These are phyloP conservation scores for Talaromyces nanjingensis DNA, from an alignment of 495 filamentous ascomycete genomes.

Conservation along the genomic window DNA sequence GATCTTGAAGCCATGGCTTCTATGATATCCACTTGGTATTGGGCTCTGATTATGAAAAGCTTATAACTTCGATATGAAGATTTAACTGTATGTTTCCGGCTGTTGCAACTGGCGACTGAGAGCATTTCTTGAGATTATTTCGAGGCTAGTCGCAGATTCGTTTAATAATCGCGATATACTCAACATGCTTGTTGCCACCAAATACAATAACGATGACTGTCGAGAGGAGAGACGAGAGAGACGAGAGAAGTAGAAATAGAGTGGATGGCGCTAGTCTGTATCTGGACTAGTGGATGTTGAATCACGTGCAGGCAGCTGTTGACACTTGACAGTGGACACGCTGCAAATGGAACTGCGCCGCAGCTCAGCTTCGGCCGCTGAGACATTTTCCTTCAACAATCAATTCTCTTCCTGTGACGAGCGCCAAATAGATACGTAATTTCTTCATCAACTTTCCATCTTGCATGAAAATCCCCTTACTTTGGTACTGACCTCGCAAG, in stretches of 20 bases:
- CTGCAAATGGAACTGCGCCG: not conserved
- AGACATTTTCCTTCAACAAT: not conserved
- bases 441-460: not conserved
- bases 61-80: too few relatives aligned
- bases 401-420: not conserved
- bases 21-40: too few relatives aligned
- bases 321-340: not conserved
- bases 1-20: too few relatives aligned
- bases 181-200: not conserved
- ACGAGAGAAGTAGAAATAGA: not conserved
- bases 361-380: not conserved
- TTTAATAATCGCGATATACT: not conserved
- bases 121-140: not conserved
- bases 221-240: not conserved
- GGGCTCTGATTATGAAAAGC: too few relatives aligned
- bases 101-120: too few relatives aligned
- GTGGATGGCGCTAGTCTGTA: not conserved
- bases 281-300: not conserved
- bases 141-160: not conserved
- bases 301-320: constrained; percentile 1
- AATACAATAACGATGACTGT: not conserved
- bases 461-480: not conserved
- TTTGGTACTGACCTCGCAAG: not conserved
- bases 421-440: not conserved
- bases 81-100: too few relatives aligned